Conservation (phyloP, 495 filamentous ascomycete species). For the Chaetomium cochliodes region DNA sequence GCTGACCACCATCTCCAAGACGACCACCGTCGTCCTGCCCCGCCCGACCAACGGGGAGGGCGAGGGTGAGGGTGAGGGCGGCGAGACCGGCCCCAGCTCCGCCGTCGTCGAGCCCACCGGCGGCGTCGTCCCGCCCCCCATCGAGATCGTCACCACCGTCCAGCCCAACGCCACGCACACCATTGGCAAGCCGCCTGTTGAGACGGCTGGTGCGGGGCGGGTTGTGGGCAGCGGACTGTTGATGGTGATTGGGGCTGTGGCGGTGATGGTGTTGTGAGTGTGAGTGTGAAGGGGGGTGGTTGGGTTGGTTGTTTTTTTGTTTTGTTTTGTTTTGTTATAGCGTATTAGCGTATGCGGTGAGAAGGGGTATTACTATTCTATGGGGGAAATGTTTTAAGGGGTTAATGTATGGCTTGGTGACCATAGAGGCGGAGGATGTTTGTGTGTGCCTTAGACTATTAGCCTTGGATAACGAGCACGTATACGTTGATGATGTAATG, state of each 20-base stretch:
- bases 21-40: constrained; percentile 8
- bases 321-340: not conserved
- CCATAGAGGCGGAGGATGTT: not conserved
- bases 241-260: constrained; percentile 2
- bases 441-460: constrained; percentile 1
- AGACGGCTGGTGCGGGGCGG: constrained; percentile 11
- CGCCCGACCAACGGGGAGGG: not conserved
- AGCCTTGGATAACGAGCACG: not conserved
- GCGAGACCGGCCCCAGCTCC: not conserved
- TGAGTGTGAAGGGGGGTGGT: not conserved
- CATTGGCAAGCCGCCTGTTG: not conserved
- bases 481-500: not conserved
- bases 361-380: not conserved
- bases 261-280: constrained; percentile 8
- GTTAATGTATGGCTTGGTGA: not conserved
- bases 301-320: not conserved
- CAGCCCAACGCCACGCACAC: not conserved
- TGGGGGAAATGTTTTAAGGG: constrained; percentile 4
- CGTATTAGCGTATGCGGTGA: too few relatives aligned
- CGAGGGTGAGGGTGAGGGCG: not conserved
- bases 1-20: constrained; percentile 11
- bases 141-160: constrained; percentile 3
- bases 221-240: constrained; percentile 3
- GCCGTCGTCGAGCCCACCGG: not conserved
- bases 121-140: constrained; percentile 12